Percentiles rank a stretch among this genome's conserved stretches.
These are phyloP conservation scores for Parietaria judaica DNA, from an alignment of 306 rosid genomes.

Conservation along the genomic window DNA sequence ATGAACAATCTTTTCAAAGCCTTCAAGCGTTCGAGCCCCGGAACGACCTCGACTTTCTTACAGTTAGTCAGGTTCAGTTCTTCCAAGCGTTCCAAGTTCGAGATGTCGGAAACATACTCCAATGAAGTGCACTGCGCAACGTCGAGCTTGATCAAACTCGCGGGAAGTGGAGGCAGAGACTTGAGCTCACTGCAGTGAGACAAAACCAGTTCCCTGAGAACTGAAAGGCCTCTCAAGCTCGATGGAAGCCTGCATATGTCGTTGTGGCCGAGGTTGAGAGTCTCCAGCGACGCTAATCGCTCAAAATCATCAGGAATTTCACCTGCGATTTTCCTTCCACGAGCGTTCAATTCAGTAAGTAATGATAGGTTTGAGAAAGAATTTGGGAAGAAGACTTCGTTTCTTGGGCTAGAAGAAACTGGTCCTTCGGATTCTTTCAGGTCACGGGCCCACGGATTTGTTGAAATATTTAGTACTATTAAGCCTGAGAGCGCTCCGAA, in stretches of 20 bases:
- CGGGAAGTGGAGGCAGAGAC: constrained; percentile 59
- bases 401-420: constrained; percentile 7
- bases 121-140: constrained; percentile 39
- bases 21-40: constrained; percentile 52
- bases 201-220: constrained; percentile 32
- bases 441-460: constrained; percentile 14
- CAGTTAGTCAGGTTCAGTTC: constrained; percentile 51
- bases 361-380: constrained; percentile 41
- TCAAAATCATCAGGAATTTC: constrained; percentile 50
- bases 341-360: constrained; percentile 35
- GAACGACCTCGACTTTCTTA: constrained; percentile 41
- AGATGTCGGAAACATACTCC: constrained; percentile 37
- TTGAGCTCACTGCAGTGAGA: constrained; percentile 31
- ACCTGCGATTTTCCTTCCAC: constrained; percentile 43
- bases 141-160: constrained; percentile 40
- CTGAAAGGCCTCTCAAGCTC: constrained; percentile 41
- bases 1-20: constrained; percentile 44
- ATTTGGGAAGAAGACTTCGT: constrained; percentile 24
- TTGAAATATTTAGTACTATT: constrained; percentile 37
- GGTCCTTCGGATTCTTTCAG: neutral
- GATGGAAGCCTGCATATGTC: constrained; percentile 50
- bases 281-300: constrained; percentile 35
- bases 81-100: constrained; percentile 35
- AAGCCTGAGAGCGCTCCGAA: constrained; percentile 53
- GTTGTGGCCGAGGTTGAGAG: constrained; percentile 35